A percentile compares a stretch with the other conserved stretches of the same genome.
Conservation (phyloP, 129 eudicot species). For the Centella asiatica region DNA sequence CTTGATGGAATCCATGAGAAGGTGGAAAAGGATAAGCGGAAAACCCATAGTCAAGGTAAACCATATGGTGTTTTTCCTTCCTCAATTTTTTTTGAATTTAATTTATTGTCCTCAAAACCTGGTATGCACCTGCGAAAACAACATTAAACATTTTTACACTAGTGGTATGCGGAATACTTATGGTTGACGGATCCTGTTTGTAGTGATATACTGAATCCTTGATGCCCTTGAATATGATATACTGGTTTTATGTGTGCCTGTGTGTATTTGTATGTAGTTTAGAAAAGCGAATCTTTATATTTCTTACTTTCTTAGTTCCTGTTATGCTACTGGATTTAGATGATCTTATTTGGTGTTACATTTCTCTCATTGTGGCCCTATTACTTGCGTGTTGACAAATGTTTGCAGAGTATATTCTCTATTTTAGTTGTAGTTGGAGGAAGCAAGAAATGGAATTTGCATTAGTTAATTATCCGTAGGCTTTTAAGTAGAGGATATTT, state of each 20-base stretch:
- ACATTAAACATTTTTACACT: not conserved
- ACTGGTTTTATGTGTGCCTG: too few relatives aligned
- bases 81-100: not conserved
- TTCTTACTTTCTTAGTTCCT: slow-evolving; percentile 10
- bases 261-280: too few relatives aligned
- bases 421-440: not conserved
- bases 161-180: slow-evolving; percentile 9
- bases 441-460: not conserved
- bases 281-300: too few relatives aligned
- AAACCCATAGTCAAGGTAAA: slow-evolving; percentile 63
- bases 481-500: not conserved
- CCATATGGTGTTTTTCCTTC: not conserved
- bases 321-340: not conserved
- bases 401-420: not conserved
- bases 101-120: slow-evolving; percentile 1
- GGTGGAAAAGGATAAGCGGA: slow-evolving; percentile 57
- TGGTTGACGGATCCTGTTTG: not conserved
- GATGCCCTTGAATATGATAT: slow-evolving; percentile 4
- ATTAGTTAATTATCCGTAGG: not conserved
- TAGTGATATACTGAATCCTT: not conserved
- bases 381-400: too few relatives aligned
- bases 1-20: slow-evolving; percentile 86
- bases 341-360: not conserved
- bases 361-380: not conserved
- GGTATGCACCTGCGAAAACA: not conserved